Evolutionary conservation across 2,329 filamentous ascomycete species (phyloP).

Genomic region (Fusarium albidum): DNA sequence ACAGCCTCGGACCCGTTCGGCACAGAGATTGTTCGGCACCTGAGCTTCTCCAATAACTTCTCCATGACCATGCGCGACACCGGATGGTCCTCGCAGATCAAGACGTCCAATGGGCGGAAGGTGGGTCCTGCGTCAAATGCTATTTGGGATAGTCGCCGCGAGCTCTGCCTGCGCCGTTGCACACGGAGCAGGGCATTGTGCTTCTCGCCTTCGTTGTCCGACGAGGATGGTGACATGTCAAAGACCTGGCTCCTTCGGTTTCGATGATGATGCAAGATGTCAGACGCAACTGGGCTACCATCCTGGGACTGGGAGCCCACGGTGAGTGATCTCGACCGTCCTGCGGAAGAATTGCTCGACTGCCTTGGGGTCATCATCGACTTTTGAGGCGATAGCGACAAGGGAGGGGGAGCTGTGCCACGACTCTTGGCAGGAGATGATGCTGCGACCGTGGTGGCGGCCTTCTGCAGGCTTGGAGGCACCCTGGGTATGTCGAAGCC

Average conservation of each 20-base stretch:
- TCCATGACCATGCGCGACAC: constrained; percentile 99
- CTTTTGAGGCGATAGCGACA: constrained; percentile 71
- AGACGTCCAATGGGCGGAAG: constrained; percentile 89
- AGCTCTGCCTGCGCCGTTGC: constrained; percentile 92
- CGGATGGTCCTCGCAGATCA: constrained; percentile 97
- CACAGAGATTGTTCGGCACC: constrained; percentile 92
- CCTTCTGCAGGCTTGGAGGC: constrained; percentile 66
- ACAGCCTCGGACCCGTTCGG: constrained; percentile 91
- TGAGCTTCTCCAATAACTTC: constrained; percentile 91
- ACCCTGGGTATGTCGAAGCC: constrained; percentile 77
- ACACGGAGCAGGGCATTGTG: constrained; percentile 91
- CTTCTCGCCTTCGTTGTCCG: constrained; percentile 94
- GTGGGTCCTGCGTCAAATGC: constrained; percentile 83
- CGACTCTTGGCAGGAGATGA: constrained; percentile 67
- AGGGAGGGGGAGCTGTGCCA: constrained; percentile 56
- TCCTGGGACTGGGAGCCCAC: constrained; percentile 96
- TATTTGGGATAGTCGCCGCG: constrained; percentile 91
- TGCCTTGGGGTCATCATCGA: constrained; percentile 67
- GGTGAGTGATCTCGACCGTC: constrained; percentile 85
- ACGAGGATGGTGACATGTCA: constrained; percentile 96
- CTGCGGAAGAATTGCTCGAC: constrained; percentile 66
- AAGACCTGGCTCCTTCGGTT: constrained; percentile 95
- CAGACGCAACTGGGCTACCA: constrained; percentile 76
- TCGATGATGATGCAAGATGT: constrained; percentile 78
- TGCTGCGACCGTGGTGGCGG: constrained; percentile 61